Evolutionary conservation across 257 asterid genomes (phyloP).

Genomic region (Petunia secreta): DNA sequence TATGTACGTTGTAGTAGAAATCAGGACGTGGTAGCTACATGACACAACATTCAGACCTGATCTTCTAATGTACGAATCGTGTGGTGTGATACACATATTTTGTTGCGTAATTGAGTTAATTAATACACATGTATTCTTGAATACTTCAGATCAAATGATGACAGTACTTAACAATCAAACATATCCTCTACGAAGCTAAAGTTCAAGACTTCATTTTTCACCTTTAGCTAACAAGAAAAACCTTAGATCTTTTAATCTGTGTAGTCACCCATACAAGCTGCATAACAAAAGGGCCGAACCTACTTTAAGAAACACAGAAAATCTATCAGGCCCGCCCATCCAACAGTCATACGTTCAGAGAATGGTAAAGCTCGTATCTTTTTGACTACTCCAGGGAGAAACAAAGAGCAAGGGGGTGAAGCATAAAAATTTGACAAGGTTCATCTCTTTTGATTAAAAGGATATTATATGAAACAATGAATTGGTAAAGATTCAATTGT

Average conservation of each 20-base stretch:
- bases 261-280: not conserved
- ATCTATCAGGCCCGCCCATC: not conserved
- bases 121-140: not conserved
- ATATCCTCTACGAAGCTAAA: not conserved
- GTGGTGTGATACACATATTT: not conserved
- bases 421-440: not conserved
- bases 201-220: conserved; percentile 8
- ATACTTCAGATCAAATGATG: not conserved
- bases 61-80: not conserved
- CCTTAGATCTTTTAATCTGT: not conserved
- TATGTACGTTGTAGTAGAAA: not conserved
- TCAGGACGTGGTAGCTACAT: not conserved
- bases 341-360: not conserved
- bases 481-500: not conserved
- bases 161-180: conserved; percentile 4
- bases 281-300: not conserved
- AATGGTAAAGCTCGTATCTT: not conserved
- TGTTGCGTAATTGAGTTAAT: not conserved
- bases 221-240: not conserved
- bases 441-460: conserved; percentile 1
- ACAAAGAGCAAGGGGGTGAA: not conserved
- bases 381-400: not conserved
- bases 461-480: not conserved
- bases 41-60: not conserved
- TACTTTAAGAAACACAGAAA: not conserved